Conservation (phyloP, 129 eudicot genomes). For the Helichrysum umbraculigerum region DNA sequence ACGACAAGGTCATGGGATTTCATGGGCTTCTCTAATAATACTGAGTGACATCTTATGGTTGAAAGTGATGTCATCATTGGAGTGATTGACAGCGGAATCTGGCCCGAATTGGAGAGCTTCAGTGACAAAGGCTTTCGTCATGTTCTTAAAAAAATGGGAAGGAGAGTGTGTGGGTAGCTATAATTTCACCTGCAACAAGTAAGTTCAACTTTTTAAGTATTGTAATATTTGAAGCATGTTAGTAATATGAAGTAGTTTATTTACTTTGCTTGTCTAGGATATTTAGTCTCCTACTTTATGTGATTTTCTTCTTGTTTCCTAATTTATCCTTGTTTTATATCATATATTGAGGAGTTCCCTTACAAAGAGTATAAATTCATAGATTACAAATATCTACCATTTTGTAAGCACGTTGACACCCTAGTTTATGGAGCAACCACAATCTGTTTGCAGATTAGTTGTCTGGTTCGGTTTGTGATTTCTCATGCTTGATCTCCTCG, state of each 20-base stretch:
- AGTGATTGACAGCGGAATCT: constrained; percentile 46
- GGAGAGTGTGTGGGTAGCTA: constrained; percentile 41
- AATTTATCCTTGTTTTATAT: no score
- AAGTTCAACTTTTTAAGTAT: neutral
- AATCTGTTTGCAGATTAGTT: no score
- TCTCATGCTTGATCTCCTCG: no score
- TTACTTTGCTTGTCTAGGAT: neutral
- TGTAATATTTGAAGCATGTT: no score
- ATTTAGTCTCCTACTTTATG: neutral
- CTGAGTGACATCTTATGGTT: neutral
- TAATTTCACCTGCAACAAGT: constrained; percentile 60
- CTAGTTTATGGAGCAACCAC: no score
- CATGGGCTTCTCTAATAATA: constrained; percentile 30
- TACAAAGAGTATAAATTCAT: no score
- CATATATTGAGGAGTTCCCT: no score
- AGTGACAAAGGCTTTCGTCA: constrained; percentile 40
- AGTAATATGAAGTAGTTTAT: neutral
- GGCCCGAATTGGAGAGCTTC: constrained; percentile 63
- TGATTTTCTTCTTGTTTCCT: no score
- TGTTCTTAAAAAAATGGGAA: constrained; percentile 50
- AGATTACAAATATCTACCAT: no score
- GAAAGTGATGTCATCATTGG: constrained; percentile 46
- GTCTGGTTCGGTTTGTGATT: no score
- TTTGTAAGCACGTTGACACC: no score
- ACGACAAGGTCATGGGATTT: constrained; percentile 69